Base-by-base conservation (phyloP, 1,284 basidiomycete genomes). In the Ustilago esculenta region DNA sequence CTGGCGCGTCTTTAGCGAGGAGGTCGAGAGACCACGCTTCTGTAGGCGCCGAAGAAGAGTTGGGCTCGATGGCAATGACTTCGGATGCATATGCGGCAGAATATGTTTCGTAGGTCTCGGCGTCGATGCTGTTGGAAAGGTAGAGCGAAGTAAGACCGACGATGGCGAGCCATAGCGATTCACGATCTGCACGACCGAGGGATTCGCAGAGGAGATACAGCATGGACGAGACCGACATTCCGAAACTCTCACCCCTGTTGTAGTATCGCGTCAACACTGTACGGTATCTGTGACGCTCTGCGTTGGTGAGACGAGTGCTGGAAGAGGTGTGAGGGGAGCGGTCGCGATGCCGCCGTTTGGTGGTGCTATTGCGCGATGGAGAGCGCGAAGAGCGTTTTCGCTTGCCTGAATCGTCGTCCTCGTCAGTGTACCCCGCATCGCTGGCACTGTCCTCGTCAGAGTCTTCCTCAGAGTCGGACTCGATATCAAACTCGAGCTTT, bases 121-220 rank as follows among this genome's bases (percentile, higher is more conserved):
- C 88, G 67, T 94, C 91, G 84, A 98, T 93, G 73, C 90, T 88
- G 41, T 91, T 89, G 14, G 91, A 88, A 27, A 88, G 87, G 82
- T 97, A 98, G 84, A 98, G 96, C 78, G 89, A 89, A 10, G 96
- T 98, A 20, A 98, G 86, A 18, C 93, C 94, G 41, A 98, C 86
- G 59, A 98, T 94, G 15, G 94, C 93, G 40, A 95, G 86, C 92
- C 91, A 93, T 79, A 99, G 85, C 5, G 93, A 86, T 81, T 98
- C 94, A 78, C 94, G 93, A 81, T 97, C 94, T 11, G 90, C 90
- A 23, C 94, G 88, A 76, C 95, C 92, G 12, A 97, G 86, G 11
- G 89, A 86, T 5, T 90, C 93, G 12, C 94, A 92, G 5, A 99
- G 88, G 55, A 94, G 86, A 79, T 96, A 98, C 48, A 98, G 87